Base-by-base conservation (phyloP, 2,329 filamentous ascomycete species). In the Monosporascus cannonballus region DNA sequence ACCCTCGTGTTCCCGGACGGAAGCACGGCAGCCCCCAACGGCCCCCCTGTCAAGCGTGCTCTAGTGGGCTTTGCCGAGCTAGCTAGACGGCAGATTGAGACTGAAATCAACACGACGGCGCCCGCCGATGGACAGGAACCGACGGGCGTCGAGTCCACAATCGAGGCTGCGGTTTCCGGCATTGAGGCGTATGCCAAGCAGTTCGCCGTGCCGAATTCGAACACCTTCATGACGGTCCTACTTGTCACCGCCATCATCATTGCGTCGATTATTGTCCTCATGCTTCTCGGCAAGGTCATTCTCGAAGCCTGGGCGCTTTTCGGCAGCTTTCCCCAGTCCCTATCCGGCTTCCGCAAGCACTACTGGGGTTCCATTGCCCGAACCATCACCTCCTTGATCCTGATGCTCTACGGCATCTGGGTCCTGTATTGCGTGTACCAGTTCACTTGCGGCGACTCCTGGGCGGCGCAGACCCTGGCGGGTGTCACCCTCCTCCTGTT, bases 371-470 rank as follows among this genome's bases (percentile, higher is more conserved):
- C 91, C 51, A 86, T 99, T 68, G 89, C 87, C 46, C 89, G 93
- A 56, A 87, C 91, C 17, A 88, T 97, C 64, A 96, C 91, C 44
- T 89, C 89, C 59, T 78, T 99, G 70, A 91, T 99, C 61, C 79
- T 97, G 55, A 76, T 97, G 18, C 81, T 97, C 3, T 99, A 97
- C 71, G 90, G 94, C 56, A 83, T 96, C 56, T 97, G 94, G 94
- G 90, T 91, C 1, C 75, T 97, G 44, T 97, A 96, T 73, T 97
- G 93, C 69, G 82, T 99, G 57, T 97, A 93, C 71, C 94, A 99
- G 67, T 96, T 97, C 71, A 94, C 87, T 1, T 81, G 86, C 42
- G 92, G 93, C 54, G 94, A 97, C 70, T 97, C 93, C 0, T 96
- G 92, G 92, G 90, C 87, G 7, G 92, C 91, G 46, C 94, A 95